A percentile compares a stretch with the other conserved stretches of the same genome.
phyloP scores from a whole-genome alignment of 768 basidiomycete genomes.

The Daedaleopsis nitida region DNA sequence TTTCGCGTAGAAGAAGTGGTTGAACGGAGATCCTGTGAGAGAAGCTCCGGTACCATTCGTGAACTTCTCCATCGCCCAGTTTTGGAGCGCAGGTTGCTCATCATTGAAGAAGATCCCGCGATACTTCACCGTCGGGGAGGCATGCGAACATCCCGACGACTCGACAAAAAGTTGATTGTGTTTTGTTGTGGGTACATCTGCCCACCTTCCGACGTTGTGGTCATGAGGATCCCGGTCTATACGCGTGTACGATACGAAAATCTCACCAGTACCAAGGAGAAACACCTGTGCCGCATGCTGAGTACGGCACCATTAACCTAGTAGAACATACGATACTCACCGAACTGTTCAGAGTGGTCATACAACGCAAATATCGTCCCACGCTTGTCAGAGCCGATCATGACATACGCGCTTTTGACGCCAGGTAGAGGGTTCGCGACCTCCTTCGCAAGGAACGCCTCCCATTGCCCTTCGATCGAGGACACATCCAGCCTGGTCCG shows the following conservation, averaged over 20 bases:
- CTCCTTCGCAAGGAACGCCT: slow-evolving; percentile 54
- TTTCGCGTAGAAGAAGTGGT: slow-evolving; percentile 59
- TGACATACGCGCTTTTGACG: slow-evolving; percentile 61
- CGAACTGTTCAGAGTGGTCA: slow-evolving; percentile 71
- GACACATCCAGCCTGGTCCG: slow-evolving; percentile 56
- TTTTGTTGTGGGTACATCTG: slow-evolving; percentile 66
- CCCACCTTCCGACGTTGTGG: slow-evolving; percentile 52
- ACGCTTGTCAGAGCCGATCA: slow-evolving; percentile 69
- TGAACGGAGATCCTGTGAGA: slow-evolving; percentile 58
- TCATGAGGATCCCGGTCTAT: not conserved
- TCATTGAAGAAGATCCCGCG: slow-evolving; percentile 78
- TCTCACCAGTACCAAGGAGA: slow-evolving; percentile 70
- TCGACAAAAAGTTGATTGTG: slow-evolving; percentile 52
- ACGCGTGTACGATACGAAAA: not conserved
- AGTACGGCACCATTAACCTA: not conserved
- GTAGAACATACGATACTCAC: slow-evolving; percentile 27
- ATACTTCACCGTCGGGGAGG: slow-evolving; percentile 67
- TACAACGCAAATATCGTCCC: slow-evolving; percentile 70
- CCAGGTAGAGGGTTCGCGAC: slow-evolving; percentile 60
- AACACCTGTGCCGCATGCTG: slow-evolving; percentile 43
- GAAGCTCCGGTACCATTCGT: slow-evolving; percentile 59
- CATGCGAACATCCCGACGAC: slow-evolving; percentile 47
- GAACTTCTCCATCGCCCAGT: slow-evolving; percentile 72
- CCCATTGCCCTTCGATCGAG: slow-evolving; percentile 65
- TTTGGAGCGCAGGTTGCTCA: slow-evolving; percentile 70